These are phyloP conservation scores for Chalciporus sphaerocephalus DNA, from an alignment of 768 basidiomycete species.

Conservation along the genomic window DNA sequence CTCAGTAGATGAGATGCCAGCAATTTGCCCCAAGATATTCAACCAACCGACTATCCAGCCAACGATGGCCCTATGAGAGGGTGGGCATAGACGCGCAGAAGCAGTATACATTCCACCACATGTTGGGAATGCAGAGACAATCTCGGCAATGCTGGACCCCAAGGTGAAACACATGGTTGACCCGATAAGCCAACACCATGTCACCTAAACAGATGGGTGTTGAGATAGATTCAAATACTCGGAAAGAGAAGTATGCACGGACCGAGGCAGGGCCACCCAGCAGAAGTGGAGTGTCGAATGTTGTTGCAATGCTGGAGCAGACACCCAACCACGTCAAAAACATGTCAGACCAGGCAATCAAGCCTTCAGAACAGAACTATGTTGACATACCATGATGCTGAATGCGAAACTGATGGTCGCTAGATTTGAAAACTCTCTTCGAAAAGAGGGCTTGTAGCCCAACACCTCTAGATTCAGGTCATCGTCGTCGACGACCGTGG, in stretches of 20 bases:
- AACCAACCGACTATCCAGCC: conserved; percentile 83
- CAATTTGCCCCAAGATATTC: conserved; percentile 80
- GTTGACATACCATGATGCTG: conserved; percentile 58
- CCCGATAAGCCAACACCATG: conserved; percentile 76
- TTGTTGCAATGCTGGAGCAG: conserved; percentile 73
- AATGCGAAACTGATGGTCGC: conserved; percentile 76
- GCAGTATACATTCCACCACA: conserved; percentile 79
- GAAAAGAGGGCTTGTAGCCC: conserved; percentile 77
- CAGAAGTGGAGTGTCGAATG: conserved; percentile 69
- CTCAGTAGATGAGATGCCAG: conserved; percentile 82
- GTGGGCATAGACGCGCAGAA: conserved; percentile 64
- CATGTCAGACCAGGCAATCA: not conserved
- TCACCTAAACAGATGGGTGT: conserved; percentile 35
- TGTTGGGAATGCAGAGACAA: conserved; percentile 72
- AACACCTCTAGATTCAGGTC: conserved; percentile 61
- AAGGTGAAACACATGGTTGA: conserved; percentile 71
- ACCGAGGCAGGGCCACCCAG: conserved; percentile 70
- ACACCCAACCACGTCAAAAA: conserved; percentile 43
- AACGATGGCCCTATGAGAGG: conserved; percentile 57
- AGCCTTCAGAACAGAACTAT: not conserved
- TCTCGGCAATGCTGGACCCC: conserved; percentile 70
- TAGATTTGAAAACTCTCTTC: conserved; percentile 78
- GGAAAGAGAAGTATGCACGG: conserved; percentile 15
- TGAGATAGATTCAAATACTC: not conserved
- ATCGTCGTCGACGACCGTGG: conserved; percentile 42